Percentiles rank a stretch among this genome's conserved stretches.
These are phyloP conservation scores for Cercophora newfieldiana DNA, from an alignment of 495 filamentous ascomycete species.

Conservation along the genomic window DNA sequence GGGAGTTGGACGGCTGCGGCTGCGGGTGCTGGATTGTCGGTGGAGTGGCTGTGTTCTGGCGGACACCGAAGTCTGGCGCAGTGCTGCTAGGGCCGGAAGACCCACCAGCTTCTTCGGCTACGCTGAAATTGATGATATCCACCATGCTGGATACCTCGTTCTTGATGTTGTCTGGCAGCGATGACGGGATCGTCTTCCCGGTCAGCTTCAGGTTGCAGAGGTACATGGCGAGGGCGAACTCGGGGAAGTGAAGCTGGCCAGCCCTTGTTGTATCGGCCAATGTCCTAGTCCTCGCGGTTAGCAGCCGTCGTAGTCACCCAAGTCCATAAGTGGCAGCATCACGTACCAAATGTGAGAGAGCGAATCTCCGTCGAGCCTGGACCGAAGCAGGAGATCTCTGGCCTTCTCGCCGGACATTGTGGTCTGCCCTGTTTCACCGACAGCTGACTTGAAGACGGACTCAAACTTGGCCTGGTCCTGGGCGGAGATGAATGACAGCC, in stretches of 20 bases:
- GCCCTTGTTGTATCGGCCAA: slow-evolving; percentile 97
- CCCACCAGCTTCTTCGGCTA: slow-evolving; percentile 67
- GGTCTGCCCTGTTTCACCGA: slow-evolving; percentile 68
- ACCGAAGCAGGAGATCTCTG: slow-evolving; percentile 81
- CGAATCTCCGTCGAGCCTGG: slow-evolving; percentile 77
- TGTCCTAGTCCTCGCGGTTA: slow-evolving; percentile 57
- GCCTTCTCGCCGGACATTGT: slow-evolving; percentile 92
- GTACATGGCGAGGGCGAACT: slow-evolving; percentile 98
- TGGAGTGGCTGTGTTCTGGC: slow-evolving; percentile 63
- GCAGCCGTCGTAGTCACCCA: neutral
- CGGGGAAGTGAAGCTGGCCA: slow-evolving; percentile 93
- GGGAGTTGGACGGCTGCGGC: slow-evolving; percentile 74
- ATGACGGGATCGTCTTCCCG: slow-evolving; percentile 73
- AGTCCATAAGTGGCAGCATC: neutral
- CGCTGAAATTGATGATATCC: slow-evolving; percentile 95
- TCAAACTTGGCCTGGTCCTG: slow-evolving; percentile 97
- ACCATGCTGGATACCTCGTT: slow-evolving; percentile 99
- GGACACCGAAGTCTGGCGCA: slow-evolving; percentile 72
- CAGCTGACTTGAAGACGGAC: slow-evolving; percentile 94
- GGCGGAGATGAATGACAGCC: slow-evolving; percentile 92
- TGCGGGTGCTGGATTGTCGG: slow-evolving; percentile 85
- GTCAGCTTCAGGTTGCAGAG: slow-evolving; percentile 92
- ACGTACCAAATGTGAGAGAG: slow-evolving; percentile 83
- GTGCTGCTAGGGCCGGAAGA: slow-evolving; percentile 58
- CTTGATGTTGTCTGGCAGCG: slow-evolving; percentile 78